Evolutionary conservation across 257 asterid genomes (phyloP), one percentile per base, ranked within the genome.

Genomic region (Ajuga chamaepitys): DNA sequence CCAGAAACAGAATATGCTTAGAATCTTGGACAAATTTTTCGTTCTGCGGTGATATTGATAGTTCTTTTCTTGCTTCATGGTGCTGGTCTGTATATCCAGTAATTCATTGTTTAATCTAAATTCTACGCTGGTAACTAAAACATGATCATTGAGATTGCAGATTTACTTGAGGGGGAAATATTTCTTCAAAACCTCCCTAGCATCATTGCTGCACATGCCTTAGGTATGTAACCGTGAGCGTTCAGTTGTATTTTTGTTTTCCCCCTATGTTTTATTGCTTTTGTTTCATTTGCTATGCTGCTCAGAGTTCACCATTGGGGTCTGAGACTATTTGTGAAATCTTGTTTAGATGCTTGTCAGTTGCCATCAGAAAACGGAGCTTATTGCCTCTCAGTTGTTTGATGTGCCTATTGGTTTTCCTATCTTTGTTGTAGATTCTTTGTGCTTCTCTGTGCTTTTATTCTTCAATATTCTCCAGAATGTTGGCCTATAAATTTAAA

Each of bases 121-220:
- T 5, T 41, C 63, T 13, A 12, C 52, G 28, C 18, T 50, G 57
- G 59, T 70, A 30, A 66, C 46, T 44, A n/a, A 24, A 50, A 35
- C 47, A 47, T 75, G 66, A 60, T 68, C 17, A 46, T 75, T 68
- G 69, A 45, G 62, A 71, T 75, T 71, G 58, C 89, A 89, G 99
- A 83, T 73, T 54, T 94, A 80, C 97, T 90, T 9, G 96, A 86
- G 83, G 97, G 99, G 52, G 96, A 93, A 72, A 90, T 93, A 77
- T 93, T 93, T 82, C 97, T 93, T 52, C 99, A 93, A 80, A 93
- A 93, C 80, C 88, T 93, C 70, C 99, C 99, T 22, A 93, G 97
- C 86, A 86, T 93, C 81, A 75, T 93, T 38, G 67, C 96, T 68
- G 96, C 95, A 16, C 95, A 88, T 73, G 97, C 86, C 66, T 77